Evolutionary conservation across 2,329 filamentous ascomycete species (phyloP), one percentile per base, ranked within the genome.

Genomic region (Corynespora cassiicola): DNA sequence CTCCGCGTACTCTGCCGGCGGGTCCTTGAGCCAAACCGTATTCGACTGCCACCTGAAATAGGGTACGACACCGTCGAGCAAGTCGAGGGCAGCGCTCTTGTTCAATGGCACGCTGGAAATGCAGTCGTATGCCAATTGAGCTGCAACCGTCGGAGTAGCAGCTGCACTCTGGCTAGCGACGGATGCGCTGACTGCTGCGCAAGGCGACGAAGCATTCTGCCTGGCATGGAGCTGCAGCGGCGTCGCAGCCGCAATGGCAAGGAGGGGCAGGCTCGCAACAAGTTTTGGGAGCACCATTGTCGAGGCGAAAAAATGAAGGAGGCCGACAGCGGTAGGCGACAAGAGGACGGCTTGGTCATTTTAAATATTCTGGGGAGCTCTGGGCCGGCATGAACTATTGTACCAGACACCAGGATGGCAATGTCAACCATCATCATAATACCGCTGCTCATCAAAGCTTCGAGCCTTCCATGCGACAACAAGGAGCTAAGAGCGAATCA

Each of bases 21-120:
- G 74, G 17, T 75, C 58, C 40, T 73, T 72, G 21, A 76, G 51
- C 47, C 68, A 75, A 7, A 61, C 63, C 6, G 70, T 66, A 11
- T 64, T 75, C 6, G 70, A 72, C 45, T 76, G 74, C 72, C 72
- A 76, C 20, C 63, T 54, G 26, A 75, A 57, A 47, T 74, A 76
- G 2, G 74, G 72, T 11, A 62, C 59, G n/a, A 76, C 61, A 6
- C 66, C 65, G 12, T 73, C 66, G 18, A 76, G 45, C 21, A 75
- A 53, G 12, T 58, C 66, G 29, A 69, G 54, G 36, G 68, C 70
- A 15, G 61, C 64, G 22, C 61, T 66, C 35, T 67, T 63, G 49
- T 75, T 75, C 52, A 75, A 69, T 2, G 73, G 72, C 5, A 75
- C 68, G 12, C 65, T 70, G 14, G 65, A 72, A 10, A 75, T 63